phyloP scores from a whole-genome alignment of 371 early-diverging fungal species.

The Nosema bombycis region DNA sequence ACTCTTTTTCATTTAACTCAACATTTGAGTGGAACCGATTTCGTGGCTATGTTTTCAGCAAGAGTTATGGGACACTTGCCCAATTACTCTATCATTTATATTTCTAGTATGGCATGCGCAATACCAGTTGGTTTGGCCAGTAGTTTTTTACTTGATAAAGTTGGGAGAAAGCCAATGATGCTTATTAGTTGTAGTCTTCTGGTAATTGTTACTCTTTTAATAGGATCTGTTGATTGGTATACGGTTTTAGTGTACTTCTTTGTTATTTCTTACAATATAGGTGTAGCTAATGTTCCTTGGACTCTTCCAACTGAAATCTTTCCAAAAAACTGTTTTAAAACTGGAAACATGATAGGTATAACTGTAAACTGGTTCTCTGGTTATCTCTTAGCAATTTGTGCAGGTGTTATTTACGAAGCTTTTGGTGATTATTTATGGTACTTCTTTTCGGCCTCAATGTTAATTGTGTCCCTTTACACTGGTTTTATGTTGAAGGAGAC shows the following conservation, averaged over 20 bases:
- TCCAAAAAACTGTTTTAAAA: slow-evolving; percentile 60
- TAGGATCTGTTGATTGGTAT: slow-evolving; percentile 68
- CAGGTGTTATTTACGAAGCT: neutral
- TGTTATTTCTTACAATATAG: slow-evolving; percentile 73
- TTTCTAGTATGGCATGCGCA: slow-evolving; percentile 17
- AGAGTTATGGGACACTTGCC: neutral
- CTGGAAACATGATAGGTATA: slow-evolving; percentile 21
- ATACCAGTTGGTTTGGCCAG: slow-evolving; percentile 68
- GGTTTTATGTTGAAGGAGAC: neutral
- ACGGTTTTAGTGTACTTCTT: slow-evolving; percentile 71
- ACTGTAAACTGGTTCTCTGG: slow-evolving; percentile 45
- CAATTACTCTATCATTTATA: slow-evolving; percentile 12
- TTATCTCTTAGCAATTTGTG: slow-evolving; percentile 12
- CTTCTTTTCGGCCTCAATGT: neutral
- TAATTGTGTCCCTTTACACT: neutral
- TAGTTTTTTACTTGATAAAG: slow-evolving; percentile 71
- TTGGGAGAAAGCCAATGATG: slow-evolving; percentile 74
- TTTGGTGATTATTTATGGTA: neutral
- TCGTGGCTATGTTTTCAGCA: slow-evolving; percentile 72
- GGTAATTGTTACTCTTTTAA: slow-evolving; percentile 61
- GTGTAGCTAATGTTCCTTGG: slow-evolving; percentile 70
- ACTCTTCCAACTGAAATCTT: slow-evolving; percentile 74
- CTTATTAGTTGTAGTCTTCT: slow-evolving; percentile 66
- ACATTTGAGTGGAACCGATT: slow-evolving; percentile 78
- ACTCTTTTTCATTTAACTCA: slow-evolving; percentile 69